These are phyloP conservation scores for Plasmodium cynomolgi DNA, from an alignment of 169 alveolate species.

Conservation along the genomic window DNA sequence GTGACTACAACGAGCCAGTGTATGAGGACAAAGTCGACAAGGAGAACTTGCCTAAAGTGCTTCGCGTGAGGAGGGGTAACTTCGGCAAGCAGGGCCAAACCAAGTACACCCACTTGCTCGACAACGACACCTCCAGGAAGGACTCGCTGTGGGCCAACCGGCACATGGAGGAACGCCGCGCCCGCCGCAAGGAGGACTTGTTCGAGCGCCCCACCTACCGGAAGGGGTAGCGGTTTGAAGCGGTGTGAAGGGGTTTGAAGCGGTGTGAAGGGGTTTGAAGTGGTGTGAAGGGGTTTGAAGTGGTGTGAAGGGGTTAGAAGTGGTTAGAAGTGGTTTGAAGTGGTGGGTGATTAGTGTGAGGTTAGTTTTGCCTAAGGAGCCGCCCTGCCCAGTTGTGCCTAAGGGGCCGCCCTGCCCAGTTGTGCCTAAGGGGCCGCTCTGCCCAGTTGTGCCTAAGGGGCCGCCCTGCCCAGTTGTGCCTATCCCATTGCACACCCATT, in stretches of 20 bases:
- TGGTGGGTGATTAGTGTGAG: neutral
- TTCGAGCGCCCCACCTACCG: slow-evolving; percentile 58
- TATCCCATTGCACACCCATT: neutral
- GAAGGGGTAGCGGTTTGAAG: neutral
- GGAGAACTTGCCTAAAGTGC: slow-evolving; percentile 84
- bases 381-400: too few species aligned
- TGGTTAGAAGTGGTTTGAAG: neutral
- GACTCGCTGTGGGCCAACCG: slow-evolving; percentile 60
- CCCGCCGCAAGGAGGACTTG: slow-evolving; percentile 6
- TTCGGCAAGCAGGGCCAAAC: slow-evolving; percentile 94
- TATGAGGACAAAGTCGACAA: slow-evolving; percentile 88
- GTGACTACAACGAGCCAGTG: slow-evolving; percentile 90
- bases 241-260: neutral
- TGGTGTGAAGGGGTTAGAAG: neutral
- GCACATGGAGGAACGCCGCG: neutral
- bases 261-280: too few species aligned
- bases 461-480: neutral
- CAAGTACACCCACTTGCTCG: slow-evolving; percentile 95
- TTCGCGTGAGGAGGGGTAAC: slow-evolving; percentile 90
- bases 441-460: too few species aligned
- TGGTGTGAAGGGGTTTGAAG: neutral
- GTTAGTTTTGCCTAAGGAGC: neutral
- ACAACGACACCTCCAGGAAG: slow-evolving; percentile 93
- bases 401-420: too few species aligned
- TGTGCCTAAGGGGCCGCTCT: too few species aligned